These are phyloP conservation scores for Euphrasia confusa DNA, from an alignment of 257 asterid species.

Conservation along the genomic window DNA sequence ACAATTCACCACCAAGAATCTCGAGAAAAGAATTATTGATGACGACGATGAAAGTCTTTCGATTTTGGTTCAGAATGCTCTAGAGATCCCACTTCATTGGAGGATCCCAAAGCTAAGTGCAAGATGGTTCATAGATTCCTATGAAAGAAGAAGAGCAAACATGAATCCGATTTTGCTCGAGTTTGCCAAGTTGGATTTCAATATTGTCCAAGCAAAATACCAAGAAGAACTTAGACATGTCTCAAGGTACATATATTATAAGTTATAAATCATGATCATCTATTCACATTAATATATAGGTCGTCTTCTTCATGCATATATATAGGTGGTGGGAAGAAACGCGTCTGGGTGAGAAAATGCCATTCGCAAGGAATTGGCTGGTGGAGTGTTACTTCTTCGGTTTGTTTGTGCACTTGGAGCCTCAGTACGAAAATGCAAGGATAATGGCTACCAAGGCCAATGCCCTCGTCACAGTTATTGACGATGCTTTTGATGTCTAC, in stretches of 20 bases:
- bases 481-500: slow-evolving; percentile 37
- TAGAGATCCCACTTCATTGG: no score
- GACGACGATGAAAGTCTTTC: slow-evolving; percentile 1
- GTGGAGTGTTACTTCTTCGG: slow-evolving; percentile 41
- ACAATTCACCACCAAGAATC: slow-evolving; percentile 20
- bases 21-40: slow-evolving; percentile 22
- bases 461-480: slow-evolving; percentile 27
- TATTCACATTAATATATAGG: no score
- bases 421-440: slow-evolving; percentile 25
- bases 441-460: slow-evolving; percentile 27
- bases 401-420: slow-evolving; percentile 14
- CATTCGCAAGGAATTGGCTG: not conserved
- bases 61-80: no score
- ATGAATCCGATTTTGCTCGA: slow-evolving; percentile 33
- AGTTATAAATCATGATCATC: no score
- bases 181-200: slow-evolving; percentile 42
- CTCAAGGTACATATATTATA: slow-evolving; percentile 25
- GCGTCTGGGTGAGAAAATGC: no score
- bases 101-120: no score
- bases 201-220: slow-evolving; percentile 36
- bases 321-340: no score
- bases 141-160: slow-evolving; percentile 17
- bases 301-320: no score
- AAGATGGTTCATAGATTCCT: slow-evolving; percentile 28
- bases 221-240: slow-evolving; percentile 34